Evolutionary conservation across 306 rosid genomes (phyloP), one percentile per base, ranked within the genome.

Genomic region (Fragaria ananassa): DNA sequence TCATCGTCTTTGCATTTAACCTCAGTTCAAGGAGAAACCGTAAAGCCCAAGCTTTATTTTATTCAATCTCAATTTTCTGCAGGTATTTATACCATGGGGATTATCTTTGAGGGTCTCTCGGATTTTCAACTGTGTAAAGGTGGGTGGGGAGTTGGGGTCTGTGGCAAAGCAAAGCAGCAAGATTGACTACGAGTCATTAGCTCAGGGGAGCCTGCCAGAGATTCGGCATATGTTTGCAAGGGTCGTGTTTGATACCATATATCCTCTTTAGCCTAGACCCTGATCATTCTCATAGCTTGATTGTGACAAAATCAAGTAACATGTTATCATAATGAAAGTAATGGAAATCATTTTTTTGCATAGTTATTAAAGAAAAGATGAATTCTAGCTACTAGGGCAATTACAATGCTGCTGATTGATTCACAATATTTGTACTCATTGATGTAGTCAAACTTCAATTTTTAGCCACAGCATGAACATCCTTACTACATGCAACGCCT

Each of bases 81-180:
- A 94, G 97, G 98, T 91, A 39, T 78, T 91, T 73, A 84, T 94
- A 74, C 85, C 97, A 3, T 80, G 89, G 83, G 82, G 76, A 70
- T 70, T 87, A 66, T 86, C 88, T 83, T 76, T 90, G 74, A 88
- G 77, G 64, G 88, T 86, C 70, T 15, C 82, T 74, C 76, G 74
- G 79, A 68, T 89, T 66, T 88, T 90, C 70, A 90, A 89, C 29
- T 89, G 93, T 42, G 45, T 79, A 68, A 81, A 44, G 54, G 84
- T 1, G 45, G 80, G 81, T 54, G 62, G 72, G 68, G 66, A 53
- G 44, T 68, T 68, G 62, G 81, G 81, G 47, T 82, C 65, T 77
- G 74, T 46, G 77, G 74, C 85, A 58, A 91, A 86, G 94, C 80
- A 84, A 76, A 89, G 90, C 71, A 84, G 83, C 68, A 76, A 80